These are phyloP conservation scores for Trichoderma sp. DNA, from an alignment of 2,329 filamentous ascomycete species.

Conservation along the genomic window DNA sequence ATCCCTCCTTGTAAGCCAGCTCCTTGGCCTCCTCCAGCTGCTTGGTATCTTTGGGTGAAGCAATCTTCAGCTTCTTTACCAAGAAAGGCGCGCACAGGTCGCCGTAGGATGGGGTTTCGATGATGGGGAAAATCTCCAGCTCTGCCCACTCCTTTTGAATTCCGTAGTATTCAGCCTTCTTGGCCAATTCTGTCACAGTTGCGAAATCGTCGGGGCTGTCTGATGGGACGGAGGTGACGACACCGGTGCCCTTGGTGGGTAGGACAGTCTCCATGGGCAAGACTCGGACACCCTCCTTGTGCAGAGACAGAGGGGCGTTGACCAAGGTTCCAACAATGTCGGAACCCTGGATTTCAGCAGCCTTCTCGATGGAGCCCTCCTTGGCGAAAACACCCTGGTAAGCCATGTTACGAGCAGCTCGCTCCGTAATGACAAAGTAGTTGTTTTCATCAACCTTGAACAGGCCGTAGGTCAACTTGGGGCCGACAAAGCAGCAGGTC, in stretches of 20 bases:
- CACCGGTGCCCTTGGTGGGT: constrained; percentile 90
- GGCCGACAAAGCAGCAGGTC: constrained; percentile 91
- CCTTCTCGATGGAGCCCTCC: constrained; percentile 71
- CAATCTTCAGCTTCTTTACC: constrained; percentile 92
- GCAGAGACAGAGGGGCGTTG: constrained; percentile 81
- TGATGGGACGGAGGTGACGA: constrained; percentile 92
- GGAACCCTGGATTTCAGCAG: constrained; percentile 71
- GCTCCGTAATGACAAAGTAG: constrained; percentile 79
- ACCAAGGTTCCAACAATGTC: constrained; percentile 86
- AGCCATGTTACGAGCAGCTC: constrained; percentile 92
- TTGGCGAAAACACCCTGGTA: constrained; percentile 83
- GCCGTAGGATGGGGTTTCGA: constrained; percentile 82
- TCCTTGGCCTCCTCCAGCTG: constrained; percentile 92
- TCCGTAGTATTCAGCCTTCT: constrained; percentile 94
- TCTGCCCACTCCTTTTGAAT: constrained; percentile 97
- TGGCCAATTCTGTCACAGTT: constrained; percentile 79
- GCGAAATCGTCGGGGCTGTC: constrained; percentile 94
- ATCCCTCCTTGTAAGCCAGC: constrained; percentile 93
- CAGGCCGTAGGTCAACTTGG: constrained; percentile 83
- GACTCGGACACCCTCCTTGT: constrained; percentile 80
- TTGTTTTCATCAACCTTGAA: constrained; percentile 76
- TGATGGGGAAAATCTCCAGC: constrained; percentile 83
- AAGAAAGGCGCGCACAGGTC: constrained; percentile 79
- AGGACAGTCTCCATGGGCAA: constrained; percentile 94
- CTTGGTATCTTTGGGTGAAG: constrained; percentile 90